Evolutionary conservation across 1,284 basidiomycete species (phyloP).

Genomic region (Chiua sp.): DNA sequence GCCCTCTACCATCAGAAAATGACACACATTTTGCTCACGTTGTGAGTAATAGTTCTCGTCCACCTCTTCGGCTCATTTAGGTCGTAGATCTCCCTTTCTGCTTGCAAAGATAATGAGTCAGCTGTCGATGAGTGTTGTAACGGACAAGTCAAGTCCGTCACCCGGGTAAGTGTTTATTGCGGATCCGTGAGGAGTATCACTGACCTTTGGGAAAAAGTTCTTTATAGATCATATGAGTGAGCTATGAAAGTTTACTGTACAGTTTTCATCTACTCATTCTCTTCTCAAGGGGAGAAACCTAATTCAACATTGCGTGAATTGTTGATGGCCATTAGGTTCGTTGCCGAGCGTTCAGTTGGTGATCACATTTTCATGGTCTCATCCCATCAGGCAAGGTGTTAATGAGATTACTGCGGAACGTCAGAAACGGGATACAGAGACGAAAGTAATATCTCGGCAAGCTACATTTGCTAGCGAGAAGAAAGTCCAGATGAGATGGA

Average conservation of each 20-base stretch:
- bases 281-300: constrained; percentile 21
- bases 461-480: constrained; percentile 18
- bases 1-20: constrained; percentile 4
- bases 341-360: background rate
- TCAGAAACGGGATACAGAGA: constrained; percentile 8
- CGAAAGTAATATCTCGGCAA: constrained; percentile 11
- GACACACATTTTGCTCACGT: constrained; percentile 24
- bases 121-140: constrained; percentile 26
- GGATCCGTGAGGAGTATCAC: background rate
- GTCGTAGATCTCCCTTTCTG: constrained; percentile 33
- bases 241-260: background rate
- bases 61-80: background rate
- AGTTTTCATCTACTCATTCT: background rate
- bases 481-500: constrained; percentile 4
- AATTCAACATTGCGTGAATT: constrained; percentile 29
- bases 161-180: constrained; percentile 13
- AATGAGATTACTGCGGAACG: constrained; percentile 24
- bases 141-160: constrained; percentile 31
- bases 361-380: background rate
- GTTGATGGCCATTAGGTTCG: constrained; percentile 29
- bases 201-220: constrained; percentile 26
- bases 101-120: constrained; percentile 30
- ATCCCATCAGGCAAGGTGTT: constrained; percentile 22
- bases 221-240: constrained; percentile 34
- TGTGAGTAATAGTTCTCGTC: constrained; percentile 17